phyloP scores from a whole-genome alignment of 176 grass and related monocot species.

The Rhynchospora tenuis region DNA sequence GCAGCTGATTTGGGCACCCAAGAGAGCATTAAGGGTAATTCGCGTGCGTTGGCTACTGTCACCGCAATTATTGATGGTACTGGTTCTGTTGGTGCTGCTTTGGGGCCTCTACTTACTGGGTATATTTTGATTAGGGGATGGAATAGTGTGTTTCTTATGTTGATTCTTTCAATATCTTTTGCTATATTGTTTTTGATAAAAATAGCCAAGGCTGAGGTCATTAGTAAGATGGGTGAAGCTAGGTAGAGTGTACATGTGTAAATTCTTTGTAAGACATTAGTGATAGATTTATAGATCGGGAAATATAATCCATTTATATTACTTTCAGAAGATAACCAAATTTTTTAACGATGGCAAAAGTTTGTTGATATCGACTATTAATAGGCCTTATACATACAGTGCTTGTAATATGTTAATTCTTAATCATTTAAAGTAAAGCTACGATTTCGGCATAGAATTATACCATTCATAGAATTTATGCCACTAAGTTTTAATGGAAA shows the following conservation, averaged over 20 bases:
- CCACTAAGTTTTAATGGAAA: not conserved
- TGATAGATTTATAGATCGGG: not conserved
- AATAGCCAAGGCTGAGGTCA: slow-evolving; percentile 64
- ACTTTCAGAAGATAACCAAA: not conserved
- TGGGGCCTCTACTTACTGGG: slow-evolving; percentile 83
- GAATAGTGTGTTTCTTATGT: slow-evolving; percentile 89
- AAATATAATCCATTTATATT: not conserved
- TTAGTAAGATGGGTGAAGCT: slow-evolving; percentile 32
- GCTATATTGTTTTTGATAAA: slow-evolving; percentile 81
- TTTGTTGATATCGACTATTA: not conserved
- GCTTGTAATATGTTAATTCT: not conserved
- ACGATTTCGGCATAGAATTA: not conserved
- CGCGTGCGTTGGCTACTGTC: slow-evolving; percentile 76
- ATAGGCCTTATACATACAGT: not conserved
- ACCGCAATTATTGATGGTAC: slow-evolving; percentile 87
- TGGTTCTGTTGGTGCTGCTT: slow-evolving; percentile 77
- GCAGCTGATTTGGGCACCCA: slow-evolving; percentile 92
- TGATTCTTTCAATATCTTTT: slow-evolving; percentile 69
- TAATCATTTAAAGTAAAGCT: not conserved
- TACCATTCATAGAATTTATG: not conserved
- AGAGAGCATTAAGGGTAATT: slow-evolving; percentile 66
- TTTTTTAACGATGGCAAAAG: not conserved
- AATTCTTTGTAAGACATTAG: not conserved
- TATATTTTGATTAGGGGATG: slow-evolving; percentile 95
- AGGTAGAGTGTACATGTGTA: slow-evolving; percentile 24